phyloP scores from a whole-genome alignment of 2,329 filamentous ascomycete genomes.

The Alternaria consortialis region DNA sequence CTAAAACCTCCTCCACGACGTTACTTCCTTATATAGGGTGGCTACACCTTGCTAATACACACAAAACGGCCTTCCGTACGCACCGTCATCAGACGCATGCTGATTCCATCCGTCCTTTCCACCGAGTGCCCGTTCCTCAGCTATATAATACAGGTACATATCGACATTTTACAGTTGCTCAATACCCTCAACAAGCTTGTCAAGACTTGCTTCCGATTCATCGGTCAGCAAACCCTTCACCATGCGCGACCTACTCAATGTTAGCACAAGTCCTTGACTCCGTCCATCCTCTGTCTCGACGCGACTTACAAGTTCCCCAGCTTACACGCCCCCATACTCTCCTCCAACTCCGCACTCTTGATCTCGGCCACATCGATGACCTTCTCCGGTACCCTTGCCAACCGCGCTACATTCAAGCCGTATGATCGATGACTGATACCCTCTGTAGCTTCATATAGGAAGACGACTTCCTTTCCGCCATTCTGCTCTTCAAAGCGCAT shows the following conservation, averaged over 20 bases:
- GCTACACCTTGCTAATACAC: not conserved
- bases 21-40: too few species aligned
- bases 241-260: slow-evolving; percentile 29
- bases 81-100: not conserved
- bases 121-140: not conserved
- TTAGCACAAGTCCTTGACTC: slow-evolving; percentile 25
- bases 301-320: slow-evolving; percentile 46
- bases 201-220: slow-evolving; percentile 29
- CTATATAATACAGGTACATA: not conserved
- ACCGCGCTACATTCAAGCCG: slow-evolving; percentile 87
- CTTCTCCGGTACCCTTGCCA: slow-evolving; percentile 80
- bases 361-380: slow-evolving; percentile 81
- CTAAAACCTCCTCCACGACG: too few species aligned
- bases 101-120: not conserved
- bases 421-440: slow-evolving; percentile 95
- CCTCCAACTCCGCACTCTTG: slow-evolving; percentile 84
- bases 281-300: slow-evolving; percentile 27
- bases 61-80: not conserved
- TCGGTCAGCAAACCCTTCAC: slow-evolving; percentile 36
- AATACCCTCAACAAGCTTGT: slow-evolving; percentile 23
- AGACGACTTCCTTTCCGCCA: slow-evolving; percentile 80
- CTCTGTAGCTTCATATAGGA: slow-evolving; percentile 90
- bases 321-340: slow-evolving; percentile 56
- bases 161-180: slow-evolving; percentile 17
- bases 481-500: slow-evolving; percentile 77